A percentile compares a stretch with the other conserved stretches of the same genome.
Conservation (phyloP, 2,329 filamentous ascomycete genomes). For the Huntiella omanensis region DNA sequence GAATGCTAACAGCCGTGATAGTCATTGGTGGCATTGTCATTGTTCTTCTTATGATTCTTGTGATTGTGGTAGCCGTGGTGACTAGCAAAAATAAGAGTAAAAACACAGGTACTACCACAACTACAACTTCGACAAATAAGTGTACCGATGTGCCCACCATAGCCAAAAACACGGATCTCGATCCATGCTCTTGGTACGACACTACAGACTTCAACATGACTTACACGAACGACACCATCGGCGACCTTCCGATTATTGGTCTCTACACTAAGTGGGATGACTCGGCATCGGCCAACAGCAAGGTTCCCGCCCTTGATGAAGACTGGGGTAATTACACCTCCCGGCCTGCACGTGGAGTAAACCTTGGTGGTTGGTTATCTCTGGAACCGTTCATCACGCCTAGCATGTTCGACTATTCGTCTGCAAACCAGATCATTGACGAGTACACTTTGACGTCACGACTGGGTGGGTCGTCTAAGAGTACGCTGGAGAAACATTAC, state of each 20-base stretch:
- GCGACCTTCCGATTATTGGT: constrained; percentile 79
- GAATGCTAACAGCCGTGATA: constrained; percentile 15
- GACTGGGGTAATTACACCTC: constrained; percentile 59
- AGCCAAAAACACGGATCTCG: constrained; percentile 58
- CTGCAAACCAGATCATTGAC: constrained; percentile 51
- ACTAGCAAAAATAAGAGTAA: constrained; percentile 43
- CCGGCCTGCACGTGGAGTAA: constrained; percentile 72
- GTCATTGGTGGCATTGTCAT: constrained; percentile 37
- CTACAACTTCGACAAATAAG: constrained; percentile 21
- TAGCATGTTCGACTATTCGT: constrained; percentile 61
- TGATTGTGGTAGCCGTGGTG: constrained; percentile 48
- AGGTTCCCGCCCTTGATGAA: constrained; percentile 60
- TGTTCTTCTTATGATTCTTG: constrained; percentile 40
- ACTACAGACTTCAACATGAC: constrained; percentile 86
- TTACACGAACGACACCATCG: constrained; percentile 70
- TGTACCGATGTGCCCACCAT: constrained; percentile 39
- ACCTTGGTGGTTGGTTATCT: constrained; percentile 83
- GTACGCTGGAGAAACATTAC: constrained; percentile 76
- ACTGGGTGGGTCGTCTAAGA: constrained; percentile 45
- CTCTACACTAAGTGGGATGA: constrained; percentile 77
- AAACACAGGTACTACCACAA: constrained; percentile 20
- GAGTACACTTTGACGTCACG: constrained; percentile 64
- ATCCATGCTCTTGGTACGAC: constrained; percentile 83
- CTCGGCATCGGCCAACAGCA: constrained; percentile 53
- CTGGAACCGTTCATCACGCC: constrained; percentile 93